These are phyloP conservation scores for Brassica incana DNA, from an alignment of 345 rosid species.

Conservation along the genomic window DNA sequence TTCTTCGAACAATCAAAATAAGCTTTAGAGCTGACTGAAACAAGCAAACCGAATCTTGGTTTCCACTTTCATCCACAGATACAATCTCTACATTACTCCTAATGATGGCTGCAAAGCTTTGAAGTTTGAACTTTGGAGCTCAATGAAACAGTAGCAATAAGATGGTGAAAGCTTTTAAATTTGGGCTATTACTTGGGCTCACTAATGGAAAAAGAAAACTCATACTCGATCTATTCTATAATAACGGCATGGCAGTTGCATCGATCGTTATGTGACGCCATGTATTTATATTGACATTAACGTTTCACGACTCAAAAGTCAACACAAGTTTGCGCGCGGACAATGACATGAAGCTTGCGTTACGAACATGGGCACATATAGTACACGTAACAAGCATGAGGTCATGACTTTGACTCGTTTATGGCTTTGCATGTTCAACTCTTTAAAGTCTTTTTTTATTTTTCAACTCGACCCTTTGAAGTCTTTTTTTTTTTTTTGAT, in stretches of 20 bases:
- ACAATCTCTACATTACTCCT: not conserved
- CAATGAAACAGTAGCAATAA: not conserved
- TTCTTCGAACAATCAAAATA: no score
- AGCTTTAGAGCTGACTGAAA: not conserved
- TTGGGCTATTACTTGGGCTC: not conserved
- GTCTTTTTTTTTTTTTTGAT: not conserved
- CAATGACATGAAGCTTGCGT: constrained; percentile 26
- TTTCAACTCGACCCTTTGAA: not conserved
- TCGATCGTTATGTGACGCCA: not conserved
- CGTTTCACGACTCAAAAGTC: constrained; percentile 6
- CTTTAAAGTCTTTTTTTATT: not conserved
- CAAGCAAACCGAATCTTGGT: no score
- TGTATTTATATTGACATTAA: not conserved
- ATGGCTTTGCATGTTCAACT: constrained; percentile 16
- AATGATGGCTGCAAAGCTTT: not conserved
- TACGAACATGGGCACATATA: constrained; percentile 25
- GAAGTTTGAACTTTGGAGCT: not conserved
- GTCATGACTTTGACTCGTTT: constrained; percentile 26
- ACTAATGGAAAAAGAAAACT: not conserved
- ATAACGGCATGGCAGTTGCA: not conserved
- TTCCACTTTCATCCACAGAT: no score
- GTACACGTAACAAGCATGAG: constrained; percentile 20
- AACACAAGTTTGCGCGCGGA: constrained; percentile 30
- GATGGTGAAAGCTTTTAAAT: not conserved
- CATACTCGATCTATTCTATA: not conserved